Conservation (phyloP, 2,329 filamentous ascomycete genomes). For the Fusarium subglutinans region DNA sequence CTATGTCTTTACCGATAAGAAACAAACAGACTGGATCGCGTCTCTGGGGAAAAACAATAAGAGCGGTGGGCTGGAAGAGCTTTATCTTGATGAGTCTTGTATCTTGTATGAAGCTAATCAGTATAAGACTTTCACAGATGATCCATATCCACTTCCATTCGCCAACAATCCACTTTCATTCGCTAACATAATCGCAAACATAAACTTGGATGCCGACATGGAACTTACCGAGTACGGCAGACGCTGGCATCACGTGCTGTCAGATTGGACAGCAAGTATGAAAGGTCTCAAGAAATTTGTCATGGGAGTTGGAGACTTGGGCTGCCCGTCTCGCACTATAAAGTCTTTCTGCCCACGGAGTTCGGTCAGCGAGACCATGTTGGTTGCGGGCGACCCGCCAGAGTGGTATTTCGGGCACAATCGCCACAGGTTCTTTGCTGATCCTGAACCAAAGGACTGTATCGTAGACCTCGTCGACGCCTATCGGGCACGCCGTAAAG, state of each 20-base stretch:
- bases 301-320: neutral
- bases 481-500: accelerated
- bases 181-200: too few species aligned
- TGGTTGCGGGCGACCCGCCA: neutral
- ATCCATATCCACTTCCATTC: too few species aligned
- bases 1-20: slow-evolving; percentile 52
- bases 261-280: neutral
- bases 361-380: too few species aligned
- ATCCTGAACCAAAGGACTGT: accelerated
- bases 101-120: slow-evolving; percentile 29
- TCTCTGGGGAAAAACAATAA: slow-evolving; percentile 33
- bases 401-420: neutral
- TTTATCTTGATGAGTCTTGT: slow-evolving; percentile 54
- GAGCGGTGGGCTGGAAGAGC: slow-evolving; percentile 43
- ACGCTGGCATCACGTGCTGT: neutral
- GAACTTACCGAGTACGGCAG: neutral
- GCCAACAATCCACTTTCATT: too few species aligned
- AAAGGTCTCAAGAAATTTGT: neutral
- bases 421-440: neutral
- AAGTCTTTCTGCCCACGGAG: too few species aligned
- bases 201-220: too few species aligned
- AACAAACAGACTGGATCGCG: slow-evolving; percentile 56
- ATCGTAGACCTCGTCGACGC: accelerated
- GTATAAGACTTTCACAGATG: too few species aligned
- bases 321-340: neutral